Percentiles rank a stretch among this genome's conserved stretches.
These are phyloP conservation scores for Ogataea hybrid DNA, from an alignment of 1,139 yeast species.

Conservation along the genomic window DNA sequence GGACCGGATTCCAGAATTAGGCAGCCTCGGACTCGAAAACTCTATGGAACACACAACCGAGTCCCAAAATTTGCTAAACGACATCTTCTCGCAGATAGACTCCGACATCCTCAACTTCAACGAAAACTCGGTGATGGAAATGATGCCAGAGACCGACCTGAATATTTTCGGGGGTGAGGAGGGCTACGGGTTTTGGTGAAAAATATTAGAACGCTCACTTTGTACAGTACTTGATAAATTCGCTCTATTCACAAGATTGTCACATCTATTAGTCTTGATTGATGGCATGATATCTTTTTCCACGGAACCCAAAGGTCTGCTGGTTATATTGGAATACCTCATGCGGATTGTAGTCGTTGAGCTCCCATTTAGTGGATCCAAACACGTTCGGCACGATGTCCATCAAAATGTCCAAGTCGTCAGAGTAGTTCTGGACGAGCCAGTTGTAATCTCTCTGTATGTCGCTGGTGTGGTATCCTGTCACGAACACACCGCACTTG, in stretches of 20 bases:
- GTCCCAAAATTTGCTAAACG: slow-evolving; percentile 27
- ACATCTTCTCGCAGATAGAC: slow-evolving; percentile 29
- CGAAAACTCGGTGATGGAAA: slow-evolving; percentile 9
- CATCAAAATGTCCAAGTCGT: slow-evolving; percentile 81
- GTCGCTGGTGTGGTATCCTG: slow-evolving; percentile 85
- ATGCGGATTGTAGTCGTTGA: slow-evolving; percentile 87
- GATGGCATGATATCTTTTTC: slow-evolving; percentile 92
- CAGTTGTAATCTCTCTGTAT: slow-evolving; percentile 67
- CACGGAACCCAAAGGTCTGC: slow-evolving; percentile 86
- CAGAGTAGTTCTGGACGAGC: slow-evolving; percentile 61
- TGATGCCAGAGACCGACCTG: slow-evolving; percentile 12
- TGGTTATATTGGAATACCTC: slow-evolving; percentile 92
- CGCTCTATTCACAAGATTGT: slow-evolving; percentile 9
- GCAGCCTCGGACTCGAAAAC: neutral
- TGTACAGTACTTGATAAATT: slow-evolving; percentile 2
- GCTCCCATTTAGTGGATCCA: slow-evolving; percentile 89
- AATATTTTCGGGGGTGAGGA: slow-evolving; percentile 21
- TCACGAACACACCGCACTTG: slow-evolving; percentile 86
- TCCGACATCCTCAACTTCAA: slow-evolving; percentile 26
- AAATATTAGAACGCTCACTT: neutral
- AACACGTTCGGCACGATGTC: slow-evolving; percentile 70
- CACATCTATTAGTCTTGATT: slow-evolving; percentile 18
- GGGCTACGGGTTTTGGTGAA: slow-evolving; percentile 26
- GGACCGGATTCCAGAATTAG: neutral
- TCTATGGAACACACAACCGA: slow-evolving; percentile 2